Base-by-base conservation (phyloP, 2,329 filamentous ascomycete genomes). In the Colletotrichum sp. region DNA sequence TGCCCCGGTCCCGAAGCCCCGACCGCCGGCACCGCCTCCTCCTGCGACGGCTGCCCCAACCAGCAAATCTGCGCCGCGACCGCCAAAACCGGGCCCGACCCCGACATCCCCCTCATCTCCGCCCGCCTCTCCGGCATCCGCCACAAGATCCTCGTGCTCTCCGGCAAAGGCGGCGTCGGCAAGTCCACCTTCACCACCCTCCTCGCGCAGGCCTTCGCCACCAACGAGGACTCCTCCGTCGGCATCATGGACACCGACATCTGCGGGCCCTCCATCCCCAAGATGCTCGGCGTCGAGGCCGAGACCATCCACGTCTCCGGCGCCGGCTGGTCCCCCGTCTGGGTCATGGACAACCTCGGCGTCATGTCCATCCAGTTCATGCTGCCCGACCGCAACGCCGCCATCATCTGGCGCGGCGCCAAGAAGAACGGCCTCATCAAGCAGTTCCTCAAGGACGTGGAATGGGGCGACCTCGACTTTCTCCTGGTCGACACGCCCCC, bases 371-470 rank as follows among this genome's bases (percentile, higher is more conserved):
- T 99, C 78, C 97, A 99, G 85, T 99, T 99, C 84, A 98, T 99
- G 95, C 89, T 99, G 62, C 97, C 97, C 0, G 95, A 95, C 81
- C 91, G 95, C 63, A 96, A 99, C 84, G 96, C 98, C 82, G 97
- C 97, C 5, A 93, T 99, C 55, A 99, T 99, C 79, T 99, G 97
- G 97, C 92, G 97, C 67, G 97, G 97, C 0, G 94, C 97, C 4
- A 99, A 99, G 91, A 99, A 99, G 90, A 99, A 99, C 81, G 97
- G 97, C 0, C 87, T 99, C 73, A 99, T 99, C 83, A 99, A 99
- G 88, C 95, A 98, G 84, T 99, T 99, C 80, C 87, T 99, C 68
- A 98, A 98, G 88, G 98, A 99, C 82, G 97, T 99, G 8, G 95
- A 98, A 83, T 99, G 98, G 97, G 97, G 97, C 12, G 95, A 98